Conservation (phyloP, 148 eudicot species). For the Fagopyrum homotropicum region DNA sequence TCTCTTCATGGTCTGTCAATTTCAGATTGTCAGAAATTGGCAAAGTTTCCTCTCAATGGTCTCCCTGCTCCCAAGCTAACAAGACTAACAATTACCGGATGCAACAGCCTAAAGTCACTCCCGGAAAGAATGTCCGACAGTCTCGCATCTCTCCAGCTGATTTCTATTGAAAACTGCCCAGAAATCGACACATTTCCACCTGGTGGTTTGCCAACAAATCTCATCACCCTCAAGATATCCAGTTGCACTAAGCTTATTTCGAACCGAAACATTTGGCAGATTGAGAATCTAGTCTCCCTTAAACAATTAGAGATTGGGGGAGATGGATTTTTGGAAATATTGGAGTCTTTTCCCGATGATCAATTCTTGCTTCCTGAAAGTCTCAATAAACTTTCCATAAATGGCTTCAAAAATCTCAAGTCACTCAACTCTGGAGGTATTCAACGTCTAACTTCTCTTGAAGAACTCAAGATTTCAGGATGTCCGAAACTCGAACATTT, state of each 20-base stretch:
- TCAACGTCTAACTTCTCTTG: background rate
- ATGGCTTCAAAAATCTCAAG: slow-evolving; percentile 4
- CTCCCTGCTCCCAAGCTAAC: slow-evolving; percentile 2
- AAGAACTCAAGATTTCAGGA: slow-evolving; percentile 5
- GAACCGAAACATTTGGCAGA: background rate
- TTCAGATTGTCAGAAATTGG: background rate
- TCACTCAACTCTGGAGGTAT: background rate
- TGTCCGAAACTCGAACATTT: slow-evolving; percentile 2
- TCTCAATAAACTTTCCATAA: background rate
- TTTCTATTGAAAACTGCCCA: background rate
- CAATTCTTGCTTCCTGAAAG: background rate
- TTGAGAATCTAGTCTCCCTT: slow-evolving; percentile 2
- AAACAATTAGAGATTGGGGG: background rate
- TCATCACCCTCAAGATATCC: background rate
- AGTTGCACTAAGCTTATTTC: background rate
- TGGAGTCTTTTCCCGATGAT: background rate
- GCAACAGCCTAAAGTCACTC: background rate
- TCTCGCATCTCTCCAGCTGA: background rate
- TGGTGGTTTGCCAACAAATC: background rate
- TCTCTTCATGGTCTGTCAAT: background rate
- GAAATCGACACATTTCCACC: background rate
- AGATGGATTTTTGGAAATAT: background rate
- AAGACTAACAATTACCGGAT: background rate
- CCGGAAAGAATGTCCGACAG: background rate
- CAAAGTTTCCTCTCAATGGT: background rate